Conservation (phyloP, 768 basidiomycete genomes). For the Russula dissimulans region DNA sequence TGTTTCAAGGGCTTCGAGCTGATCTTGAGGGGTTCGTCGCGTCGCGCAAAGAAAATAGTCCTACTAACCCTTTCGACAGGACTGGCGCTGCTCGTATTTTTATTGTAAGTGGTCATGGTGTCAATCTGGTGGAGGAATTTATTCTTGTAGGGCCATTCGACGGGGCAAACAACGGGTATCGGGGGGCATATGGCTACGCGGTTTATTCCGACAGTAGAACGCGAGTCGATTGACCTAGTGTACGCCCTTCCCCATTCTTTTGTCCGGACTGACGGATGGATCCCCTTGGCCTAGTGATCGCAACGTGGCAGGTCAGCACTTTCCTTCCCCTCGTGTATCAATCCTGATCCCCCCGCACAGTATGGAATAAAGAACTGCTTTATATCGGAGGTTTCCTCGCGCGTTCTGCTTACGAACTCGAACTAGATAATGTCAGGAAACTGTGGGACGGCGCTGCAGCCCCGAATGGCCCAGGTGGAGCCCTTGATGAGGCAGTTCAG, state of each 20-base stretch:
- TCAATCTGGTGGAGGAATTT: constrained; percentile 3
- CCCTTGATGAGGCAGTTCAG: constrained; percentile 34
- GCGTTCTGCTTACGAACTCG: constrained; percentile 77
- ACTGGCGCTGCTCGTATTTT: constrained; percentile 69
- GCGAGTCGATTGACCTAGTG: constrained; percentile 88
- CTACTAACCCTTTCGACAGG: constrained; percentile 28
- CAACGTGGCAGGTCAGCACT: constrained; percentile 56
- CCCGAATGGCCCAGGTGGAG: constrained; percentile 20
- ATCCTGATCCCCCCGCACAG: constrained; percentile 28
- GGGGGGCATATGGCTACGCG: constrained; percentile 64
- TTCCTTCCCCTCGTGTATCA: neutral
- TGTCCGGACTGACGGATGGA: neutral
- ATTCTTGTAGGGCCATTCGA: constrained; percentile 65
- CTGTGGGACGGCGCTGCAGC: constrained; percentile 47
- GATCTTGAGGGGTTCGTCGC: constrained; percentile 66
- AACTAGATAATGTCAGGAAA: constrained; percentile 52
- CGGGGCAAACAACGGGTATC: constrained; percentile 83
- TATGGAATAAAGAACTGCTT: constrained; percentile 88
- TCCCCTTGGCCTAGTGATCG: constrained; percentile 46
- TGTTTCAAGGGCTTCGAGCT: constrained; percentile 81
- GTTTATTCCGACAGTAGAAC: constrained; percentile 93
- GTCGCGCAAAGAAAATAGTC: neutral
- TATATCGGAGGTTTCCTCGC: constrained; percentile 76
- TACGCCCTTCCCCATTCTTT: constrained; percentile 28
- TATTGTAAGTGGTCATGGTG: constrained; percentile 44